Conservation (phyloP, 441 rosid species). For the Erodium chrysanthum region DNA sequence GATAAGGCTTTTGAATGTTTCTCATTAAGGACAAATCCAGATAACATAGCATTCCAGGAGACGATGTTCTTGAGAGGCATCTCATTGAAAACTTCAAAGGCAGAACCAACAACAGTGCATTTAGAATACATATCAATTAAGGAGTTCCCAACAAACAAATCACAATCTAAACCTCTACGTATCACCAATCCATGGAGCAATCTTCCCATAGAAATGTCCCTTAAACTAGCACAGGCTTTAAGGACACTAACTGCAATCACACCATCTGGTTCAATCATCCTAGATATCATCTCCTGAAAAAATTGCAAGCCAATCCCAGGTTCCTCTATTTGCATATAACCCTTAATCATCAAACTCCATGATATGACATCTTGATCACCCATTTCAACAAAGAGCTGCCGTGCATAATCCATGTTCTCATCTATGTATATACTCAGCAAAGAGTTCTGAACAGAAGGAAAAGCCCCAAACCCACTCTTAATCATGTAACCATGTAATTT, state of each 20-base stretch:
- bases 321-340: slow-evolving; percentile 30
- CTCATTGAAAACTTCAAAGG: slow-evolving; percentile 30
- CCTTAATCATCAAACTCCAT: slow-evolving; percentile 44
- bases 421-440: slow-evolving; percentile 32
- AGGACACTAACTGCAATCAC: slow-evolving; percentile 38
- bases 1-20: slow-evolving; percentile 32
- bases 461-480: slow-evolving; percentile 35
- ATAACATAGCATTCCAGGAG: slow-evolving; percentile 48
- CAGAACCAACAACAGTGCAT: slow-evolving; percentile 33
- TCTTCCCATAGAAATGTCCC: slow-evolving; percentile 31
- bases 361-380: slow-evolving; percentile 42
- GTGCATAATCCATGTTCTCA: neutral
- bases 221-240: slow-evolving; percentile 35
- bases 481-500: slow-evolving; percentile 38
- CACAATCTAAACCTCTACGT: slow-evolving; percentile 32
- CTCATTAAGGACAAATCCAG: slow-evolving; percentile 38
- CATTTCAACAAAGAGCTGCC: slow-evolving; percentile 33
- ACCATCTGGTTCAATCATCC: neutral
- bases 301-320: slow-evolving; percentile 26
- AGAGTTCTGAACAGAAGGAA: slow-evolving; percentile 46
- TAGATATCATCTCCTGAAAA: slow-evolving; percentile 20
- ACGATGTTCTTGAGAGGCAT: slow-evolving; percentile 29
- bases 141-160: slow-evolving; percentile 38
- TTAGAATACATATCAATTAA: slow-evolving; percentile 49
- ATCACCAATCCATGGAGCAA: slow-evolving; percentile 37